A percentile compares a stretch with the other conserved stretches of the same genome.
phyloP scores from a whole-genome alignment of 2,329 filamentous ascomycete genomes.

The Fulvia fulva region DNA sequence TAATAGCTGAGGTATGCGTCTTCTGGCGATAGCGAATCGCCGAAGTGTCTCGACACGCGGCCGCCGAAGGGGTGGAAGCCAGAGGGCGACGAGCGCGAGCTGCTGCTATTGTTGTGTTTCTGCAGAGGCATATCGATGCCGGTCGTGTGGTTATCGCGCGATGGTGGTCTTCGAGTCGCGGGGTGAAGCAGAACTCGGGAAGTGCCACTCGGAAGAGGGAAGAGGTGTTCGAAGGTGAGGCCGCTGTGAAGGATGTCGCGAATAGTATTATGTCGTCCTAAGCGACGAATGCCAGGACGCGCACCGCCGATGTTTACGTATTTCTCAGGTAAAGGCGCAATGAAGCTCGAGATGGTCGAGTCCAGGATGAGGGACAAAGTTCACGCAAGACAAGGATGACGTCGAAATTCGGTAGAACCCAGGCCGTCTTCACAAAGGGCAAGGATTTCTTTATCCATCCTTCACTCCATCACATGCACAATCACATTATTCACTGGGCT shows the following conservation, averaged over 20 bases:
- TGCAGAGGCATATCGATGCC: constrained; percentile 6
- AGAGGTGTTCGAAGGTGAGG: neutral
- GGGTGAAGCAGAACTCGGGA: neutral
- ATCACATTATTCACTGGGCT: no score
- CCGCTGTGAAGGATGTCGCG: neutral
- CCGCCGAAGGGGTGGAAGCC: constrained; percentile 54
- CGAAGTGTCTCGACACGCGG: constrained; percentile 49
- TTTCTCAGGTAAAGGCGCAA: neutral
- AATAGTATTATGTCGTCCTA: neutral
- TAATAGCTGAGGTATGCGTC: constrained; percentile 68
- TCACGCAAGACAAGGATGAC: neutral
- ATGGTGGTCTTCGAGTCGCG: neutral
- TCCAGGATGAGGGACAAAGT: neutral
- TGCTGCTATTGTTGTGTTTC: constrained; percentile 1
- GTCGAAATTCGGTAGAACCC: neutral
- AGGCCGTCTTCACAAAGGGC: no score
- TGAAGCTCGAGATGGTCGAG: neutral
- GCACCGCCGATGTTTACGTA: neutral
- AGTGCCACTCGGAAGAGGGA: neutral
- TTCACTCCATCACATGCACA: no score
- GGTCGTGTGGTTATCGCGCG: neutral
- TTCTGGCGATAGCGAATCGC: constrained; percentile 55
- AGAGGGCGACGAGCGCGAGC: constrained; percentile 22
- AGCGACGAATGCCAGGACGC: neutral
- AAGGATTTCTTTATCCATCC: no score